Evolutionary conservation across 2,329 filamentous ascomycete genomes (phyloP).

Genomic region (Talaromyces islandicus): DNA sequence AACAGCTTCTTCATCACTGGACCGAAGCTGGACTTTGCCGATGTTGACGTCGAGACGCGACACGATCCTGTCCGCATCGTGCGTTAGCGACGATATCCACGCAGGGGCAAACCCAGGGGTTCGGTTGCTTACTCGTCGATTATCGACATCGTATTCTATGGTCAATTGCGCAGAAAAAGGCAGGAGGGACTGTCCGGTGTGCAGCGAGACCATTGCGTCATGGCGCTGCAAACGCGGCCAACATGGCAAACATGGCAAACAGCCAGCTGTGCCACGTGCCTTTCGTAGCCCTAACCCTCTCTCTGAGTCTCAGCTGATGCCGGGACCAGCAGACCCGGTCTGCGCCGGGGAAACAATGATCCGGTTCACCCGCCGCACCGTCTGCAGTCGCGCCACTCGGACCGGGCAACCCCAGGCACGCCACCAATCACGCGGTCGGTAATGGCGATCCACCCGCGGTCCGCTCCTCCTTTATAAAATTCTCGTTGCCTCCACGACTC

Average conservation of each 20-base stretch:
- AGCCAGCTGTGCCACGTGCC: not conserved
- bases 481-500: not conserved
- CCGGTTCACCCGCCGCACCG: not conserved
- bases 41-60: constrained; percentile 8
- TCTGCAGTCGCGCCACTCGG: not conserved
- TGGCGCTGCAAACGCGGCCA: not conserved
- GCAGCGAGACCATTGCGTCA: not conserved
- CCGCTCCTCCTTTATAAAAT: not conserved
- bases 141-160: not conserved
- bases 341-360: not conserved
- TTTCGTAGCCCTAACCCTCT: not conserved
- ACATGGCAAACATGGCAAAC: not conserved
- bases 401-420: not conserved
- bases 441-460: not conserved
- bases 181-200: not conserved
- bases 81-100: not conserved
- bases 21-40: constrained; percentile 3
- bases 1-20: not conserved
- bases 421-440: not conserved
- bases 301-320: not conserved
- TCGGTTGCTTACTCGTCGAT: not conserved
- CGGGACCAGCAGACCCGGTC: not conserved
- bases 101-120: not conserved
- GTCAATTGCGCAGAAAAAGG: not conserved
- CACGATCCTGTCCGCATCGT: not conserved